A percentile compares a stretch with the other conserved stretches of the same genome.
These are phyloP conservation scores for Smallanthus sonchifolius DNA, from an alignment of 129 eudicot genomes.

Conservation along the genomic window DNA sequence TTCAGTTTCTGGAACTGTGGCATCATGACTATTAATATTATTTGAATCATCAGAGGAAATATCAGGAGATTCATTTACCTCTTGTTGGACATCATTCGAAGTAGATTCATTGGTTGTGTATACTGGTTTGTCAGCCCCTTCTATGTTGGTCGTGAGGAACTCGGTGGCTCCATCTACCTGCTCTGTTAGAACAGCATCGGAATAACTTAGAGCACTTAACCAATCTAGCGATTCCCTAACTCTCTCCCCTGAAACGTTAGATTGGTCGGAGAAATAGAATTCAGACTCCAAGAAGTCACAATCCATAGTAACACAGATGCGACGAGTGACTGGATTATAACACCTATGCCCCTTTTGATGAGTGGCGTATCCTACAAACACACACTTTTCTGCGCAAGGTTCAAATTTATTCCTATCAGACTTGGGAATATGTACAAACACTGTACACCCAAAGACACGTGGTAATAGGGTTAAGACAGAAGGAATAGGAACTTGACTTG, in stretches of 20 bases:
- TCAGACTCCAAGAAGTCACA: background rate
- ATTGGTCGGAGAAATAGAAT: no score
- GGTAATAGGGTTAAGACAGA: no score
- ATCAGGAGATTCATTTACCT: background rate
- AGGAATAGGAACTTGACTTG: no score
- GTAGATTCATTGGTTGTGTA: background rate
- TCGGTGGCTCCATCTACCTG: conserved; percentile 5
- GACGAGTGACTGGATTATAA: no score
- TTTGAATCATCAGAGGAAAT: background rate
- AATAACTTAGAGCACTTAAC: background rate
- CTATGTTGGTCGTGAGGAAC: background rate
- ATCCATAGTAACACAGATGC: background rate
- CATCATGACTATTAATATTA: background rate
- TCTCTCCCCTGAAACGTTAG: no score
- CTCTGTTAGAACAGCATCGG: background rate
- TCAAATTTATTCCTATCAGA: no score
- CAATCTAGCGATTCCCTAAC: background rate
- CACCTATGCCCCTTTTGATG: no score
- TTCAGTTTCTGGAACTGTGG: background rate
- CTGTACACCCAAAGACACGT: no score
- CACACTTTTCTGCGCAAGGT: no score
- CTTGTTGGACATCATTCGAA: background rate
- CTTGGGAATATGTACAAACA: no score
- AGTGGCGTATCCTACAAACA: no score
- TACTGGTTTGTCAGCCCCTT: conserved; percentile 5